Evolutionary conservation across 805 yeast genomes (phyloP), one percentile per base, ranked within the genome.

Genomic region (Wickerhamomyces silvicola): DNA sequence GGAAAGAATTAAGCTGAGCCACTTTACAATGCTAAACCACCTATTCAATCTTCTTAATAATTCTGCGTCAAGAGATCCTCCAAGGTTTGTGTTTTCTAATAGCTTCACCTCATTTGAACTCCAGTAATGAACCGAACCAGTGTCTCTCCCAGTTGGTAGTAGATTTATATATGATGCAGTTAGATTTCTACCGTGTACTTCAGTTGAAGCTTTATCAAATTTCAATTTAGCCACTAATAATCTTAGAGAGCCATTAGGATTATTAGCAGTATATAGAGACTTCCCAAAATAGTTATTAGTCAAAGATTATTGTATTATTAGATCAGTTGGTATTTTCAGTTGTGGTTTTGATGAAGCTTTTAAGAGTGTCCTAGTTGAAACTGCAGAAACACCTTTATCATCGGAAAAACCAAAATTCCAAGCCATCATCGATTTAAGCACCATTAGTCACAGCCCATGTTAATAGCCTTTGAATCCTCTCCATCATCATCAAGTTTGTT

Each of bases 81-180:
- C 78, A 17, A 63, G 35, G 46, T 86, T 86, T 0, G 95, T 80
- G 1, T 83, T 82, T 16, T 65, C 59, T n/a, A 87, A 52, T 18
- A 64, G 49, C 16, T 57, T 49, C 37, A 69, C 59, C 30, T 82
- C 88, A 4, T 50, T 53, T 0, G 68, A 56, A 24, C 57, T 62
- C 85, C 87, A 87, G 37, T 70, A 67, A 29, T 71, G 68, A 2
- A 94, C 88, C 6, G 79, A 58, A 9, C 57, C 64, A 7, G 73
- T 69, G 2, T 47, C 51, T 7, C 29, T 37, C 3, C 50, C 46
- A 4, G 64, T 29, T 1, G 85, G 84, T 17, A 78, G 49, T n/a
- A 61, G 56, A 22, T 65, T 57, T 18, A 78, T 53, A 42, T 78
- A 78, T 2, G 74, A 70, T 19, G 36, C 31, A 7, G 49, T 50